Percentiles rank a stretch among this genome's conserved stretches.
These are phyloP conservation scores for Taxillus chinensis DNA, from an alignment of 164 flowering plant species.

Conservation along the genomic window DNA sequence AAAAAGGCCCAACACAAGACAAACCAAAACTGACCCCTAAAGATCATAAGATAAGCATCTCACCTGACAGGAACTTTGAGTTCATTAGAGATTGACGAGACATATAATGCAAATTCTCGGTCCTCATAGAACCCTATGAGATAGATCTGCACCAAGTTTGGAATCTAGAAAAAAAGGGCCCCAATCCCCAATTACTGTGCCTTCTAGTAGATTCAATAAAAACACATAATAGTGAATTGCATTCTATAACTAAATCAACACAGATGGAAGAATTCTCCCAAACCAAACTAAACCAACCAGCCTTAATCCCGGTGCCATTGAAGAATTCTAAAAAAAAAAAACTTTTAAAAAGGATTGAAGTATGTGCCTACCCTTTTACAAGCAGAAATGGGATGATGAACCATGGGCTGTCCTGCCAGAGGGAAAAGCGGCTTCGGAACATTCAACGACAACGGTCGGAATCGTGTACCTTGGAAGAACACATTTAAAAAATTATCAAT, in stretches of 20 bases:
- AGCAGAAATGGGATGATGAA: conserved; percentile 93
- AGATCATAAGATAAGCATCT: conserved; percentile 3
- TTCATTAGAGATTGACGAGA: conserved; percentile 87
- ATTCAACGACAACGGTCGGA: conserved; percentile 80
- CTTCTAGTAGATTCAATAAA: neutral
- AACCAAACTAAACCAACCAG: too few relatives aligned
- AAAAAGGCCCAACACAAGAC: neutral
- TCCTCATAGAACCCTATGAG: conserved; percentile 97
- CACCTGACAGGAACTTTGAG: conserved; percentile 90
- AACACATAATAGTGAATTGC: neutral
- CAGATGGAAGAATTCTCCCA: too few relatives aligned
- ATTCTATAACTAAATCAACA: too few relatives aligned
- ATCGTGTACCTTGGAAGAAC: conserved; percentile 78
- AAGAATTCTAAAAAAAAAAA: neutral
- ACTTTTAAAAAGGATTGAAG: neutral
- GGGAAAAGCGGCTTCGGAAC: conserved; percentile 93
- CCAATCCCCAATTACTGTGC: conserved; percentile 1
- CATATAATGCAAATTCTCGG: conserved; percentile 88
- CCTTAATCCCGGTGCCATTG: too few relatives aligned
- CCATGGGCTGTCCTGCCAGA: conserved; percentile 93
- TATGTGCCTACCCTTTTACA: conserved; percentile 66
- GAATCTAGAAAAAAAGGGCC: conserved; percentile 41
- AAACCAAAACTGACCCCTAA: neutral
- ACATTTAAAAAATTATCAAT: neutral
- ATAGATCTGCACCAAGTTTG: conserved; percentile 79